phyloP scores from a whole-genome alignment of 768 basidiomycete species.

The Daedaleopsis sinensis region DNA sequence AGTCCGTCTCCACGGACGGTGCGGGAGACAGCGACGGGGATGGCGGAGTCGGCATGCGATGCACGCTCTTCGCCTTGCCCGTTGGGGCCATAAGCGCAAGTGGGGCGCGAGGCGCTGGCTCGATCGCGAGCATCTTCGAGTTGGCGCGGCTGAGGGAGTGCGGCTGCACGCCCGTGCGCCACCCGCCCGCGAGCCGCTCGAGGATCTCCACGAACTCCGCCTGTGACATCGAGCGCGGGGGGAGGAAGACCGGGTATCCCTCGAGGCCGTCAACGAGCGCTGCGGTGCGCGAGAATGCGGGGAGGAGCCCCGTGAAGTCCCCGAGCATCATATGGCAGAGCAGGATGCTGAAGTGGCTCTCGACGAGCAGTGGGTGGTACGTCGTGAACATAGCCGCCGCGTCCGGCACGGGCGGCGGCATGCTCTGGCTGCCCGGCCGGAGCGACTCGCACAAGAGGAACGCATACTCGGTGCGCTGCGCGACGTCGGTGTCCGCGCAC shows the following conservation, averaged over 20 bases:
- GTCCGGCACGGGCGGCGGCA: conserved; percentile 42
- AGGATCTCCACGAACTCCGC: conserved; percentile 87
- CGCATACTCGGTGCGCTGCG: conserved; percentile 63
- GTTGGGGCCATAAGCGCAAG: conserved; percentile 12
- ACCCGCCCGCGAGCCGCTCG: conserved; percentile 78
- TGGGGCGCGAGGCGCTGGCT: conserved; percentile 35
- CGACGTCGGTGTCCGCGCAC: conserved; percentile 41
- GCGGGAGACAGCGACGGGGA: conserved; percentile 13
- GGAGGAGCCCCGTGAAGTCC: conserved; percentile 64
- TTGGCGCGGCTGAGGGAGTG: conserved; percentile 48
- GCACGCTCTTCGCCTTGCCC: conserved; percentile 27
- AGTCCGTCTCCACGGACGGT: conserved; percentile 20
- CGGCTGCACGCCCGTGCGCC: conserved; percentile 66
- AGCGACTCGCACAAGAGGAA: conserved; percentile 69
- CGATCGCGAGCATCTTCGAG: conserved; percentile 48
- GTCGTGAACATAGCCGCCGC: conserved; percentile 76
- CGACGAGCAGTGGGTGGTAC: conserved; percentile 88
- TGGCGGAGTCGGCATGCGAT: conserved; percentile 26
- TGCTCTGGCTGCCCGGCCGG: conserved; percentile 59
- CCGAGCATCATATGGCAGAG: conserved; percentile 78
- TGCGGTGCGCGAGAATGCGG: conserved; percentile 67
- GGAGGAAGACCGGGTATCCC: conserved; percentile 86
- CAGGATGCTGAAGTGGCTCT: conserved; percentile 82
- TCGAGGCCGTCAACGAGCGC: conserved; percentile 79
- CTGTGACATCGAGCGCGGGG: conserved; percentile 87